phyloP scores from a whole-genome alignment of 352 stramenopile species.

The Ophiocytium majus region DNA sequence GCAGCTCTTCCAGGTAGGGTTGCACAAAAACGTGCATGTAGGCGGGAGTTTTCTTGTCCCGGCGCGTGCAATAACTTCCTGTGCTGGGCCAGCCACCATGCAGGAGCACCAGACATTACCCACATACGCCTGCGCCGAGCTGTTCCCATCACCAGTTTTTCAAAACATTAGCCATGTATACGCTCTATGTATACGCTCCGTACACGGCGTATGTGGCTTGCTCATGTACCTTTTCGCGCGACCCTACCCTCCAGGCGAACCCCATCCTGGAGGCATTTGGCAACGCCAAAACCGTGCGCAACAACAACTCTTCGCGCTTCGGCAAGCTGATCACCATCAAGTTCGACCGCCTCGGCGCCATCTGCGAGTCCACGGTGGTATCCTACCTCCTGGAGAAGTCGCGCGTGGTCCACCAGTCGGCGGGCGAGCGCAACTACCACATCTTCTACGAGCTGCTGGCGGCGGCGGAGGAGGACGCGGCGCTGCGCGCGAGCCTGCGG shows the following conservation, averaged over 20 bases:
- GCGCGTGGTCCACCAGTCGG: slow-evolving; percentile 73
- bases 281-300: slow-evolving; percentile 81
- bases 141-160: too few relatives aligned
- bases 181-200: too few relatives aligned
- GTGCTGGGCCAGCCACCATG: too few relatives aligned
- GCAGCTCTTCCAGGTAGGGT: slow-evolving; percentile 66
- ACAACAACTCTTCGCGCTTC: slow-evolving; percentile 91
- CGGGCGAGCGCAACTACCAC: slow-evolving; percentile 88
- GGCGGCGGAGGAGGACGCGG: slow-evolving; percentile 60
- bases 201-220: too few relatives aligned
- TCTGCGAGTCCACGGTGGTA: slow-evolving; percentile 63
- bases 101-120: too few relatives aligned
- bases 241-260: too few relatives aligned
- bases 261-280: slow-evolving; percentile 87
- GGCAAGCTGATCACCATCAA: slow-evolving; percentile 89
- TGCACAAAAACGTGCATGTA: too few relatives aligned
- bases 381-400: slow-evolving; percentile 88
- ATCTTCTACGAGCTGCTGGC: slow-evolving; percentile 87
- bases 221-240: too few relatives aligned
- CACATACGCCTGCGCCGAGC: too few relatives aligned
- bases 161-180: too few relatives aligned
- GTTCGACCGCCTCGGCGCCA: slow-evolving; percentile 77
- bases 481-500: slow-evolving; percentile 27
- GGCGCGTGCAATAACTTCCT: too few relatives aligned
- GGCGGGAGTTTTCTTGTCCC: too few relatives aligned